phyloP scores from a whole-genome alignment of 1,284 basidiomycete species.

The Fomitopsis schrenkii region DNA sequence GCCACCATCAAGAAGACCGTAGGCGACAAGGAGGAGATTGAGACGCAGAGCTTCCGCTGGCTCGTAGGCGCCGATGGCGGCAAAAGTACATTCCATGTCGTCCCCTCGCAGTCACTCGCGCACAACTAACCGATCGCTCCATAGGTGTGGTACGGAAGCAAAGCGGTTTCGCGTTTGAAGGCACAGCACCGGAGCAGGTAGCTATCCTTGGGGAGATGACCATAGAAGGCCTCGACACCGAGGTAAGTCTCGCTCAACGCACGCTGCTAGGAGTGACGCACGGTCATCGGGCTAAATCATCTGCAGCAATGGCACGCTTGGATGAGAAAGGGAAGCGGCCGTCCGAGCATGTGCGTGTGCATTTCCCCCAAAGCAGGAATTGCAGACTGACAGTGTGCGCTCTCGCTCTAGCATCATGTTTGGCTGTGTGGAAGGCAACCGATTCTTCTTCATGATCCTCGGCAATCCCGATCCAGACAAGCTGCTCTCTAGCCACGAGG shows the following conservation, averaged over 20 bases:
- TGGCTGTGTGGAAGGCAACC: too few relatives aligned
- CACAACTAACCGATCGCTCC: not conserved
- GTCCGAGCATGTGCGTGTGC: too few relatives aligned
- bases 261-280: too few relatives aligned
- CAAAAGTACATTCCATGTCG: conserved; percentile 17
- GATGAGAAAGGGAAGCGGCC: too few relatives aligned
- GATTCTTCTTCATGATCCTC: too few relatives aligned
- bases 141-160: conserved; percentile 27
- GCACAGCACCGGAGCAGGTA: conserved; percentile 22
- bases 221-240: conserved; percentile 19
- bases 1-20: conserved; percentile 9
- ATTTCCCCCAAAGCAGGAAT: too few relatives aligned
- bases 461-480: not conserved
- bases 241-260: conserved; percentile 12
- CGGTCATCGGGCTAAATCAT: not conserved
- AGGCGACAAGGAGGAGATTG: conserved; percentile 1
- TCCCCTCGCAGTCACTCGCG: not conserved
- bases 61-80: conserved; percentile 34
- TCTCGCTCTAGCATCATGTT: too few relatives aligned
- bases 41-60: conserved; percentile 14
- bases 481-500: not conserved
- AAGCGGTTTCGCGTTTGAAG: conserved; percentile 27
- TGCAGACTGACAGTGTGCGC: too few relatives aligned
- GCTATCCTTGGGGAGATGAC: conserved; percentile 28
- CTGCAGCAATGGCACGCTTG: not conserved